Percentiles rank a stretch among this genome's conserved stretches.
These are phyloP conservation scores for Diaporthe australafricana DNA, from an alignment of 2,329 filamentous ascomycete species.

Conservation along the genomic window DNA sequence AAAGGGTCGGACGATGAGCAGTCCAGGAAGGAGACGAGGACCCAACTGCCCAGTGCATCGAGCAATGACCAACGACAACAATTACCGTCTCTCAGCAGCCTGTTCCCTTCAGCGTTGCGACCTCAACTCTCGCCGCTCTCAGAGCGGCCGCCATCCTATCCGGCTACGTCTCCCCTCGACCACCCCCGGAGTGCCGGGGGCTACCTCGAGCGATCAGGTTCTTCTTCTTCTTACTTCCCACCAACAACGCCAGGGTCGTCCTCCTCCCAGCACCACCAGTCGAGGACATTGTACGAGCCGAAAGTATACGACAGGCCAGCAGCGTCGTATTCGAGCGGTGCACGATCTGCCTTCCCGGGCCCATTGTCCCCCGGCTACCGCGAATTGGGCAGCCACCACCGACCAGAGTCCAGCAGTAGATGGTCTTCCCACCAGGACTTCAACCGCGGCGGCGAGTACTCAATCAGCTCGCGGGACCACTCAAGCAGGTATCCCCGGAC, in stretches of 20 bases:
- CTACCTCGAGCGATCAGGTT: conserved; percentile 51
- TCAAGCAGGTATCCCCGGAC: conserved; percentile 16
- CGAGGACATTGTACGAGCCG: conserved; percentile 59
- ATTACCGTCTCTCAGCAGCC: conserved; percentile 67
- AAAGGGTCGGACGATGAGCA: conserved; percentile 53
- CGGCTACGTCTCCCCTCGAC: conserved; percentile 60
- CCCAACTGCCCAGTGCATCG: conserved; percentile 32
- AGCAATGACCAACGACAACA: conserved; percentile 54
- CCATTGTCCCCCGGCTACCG: conserved; percentile 59
- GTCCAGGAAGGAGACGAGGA: conserved; percentile 48
- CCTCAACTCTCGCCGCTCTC: conserved; percentile 58
- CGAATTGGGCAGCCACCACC: conserved; percentile 50
- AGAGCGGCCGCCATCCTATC: conserved; percentile 57
- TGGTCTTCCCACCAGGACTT: conserved; percentile 56
- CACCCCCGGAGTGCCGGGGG: conserved; percentile 54
- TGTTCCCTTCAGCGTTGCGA: conserved; percentile 61
- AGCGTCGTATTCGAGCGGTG: conserved; percentile 48
- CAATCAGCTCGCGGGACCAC: conserved; percentile 55
- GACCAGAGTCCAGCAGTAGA: conserved; percentile 49
- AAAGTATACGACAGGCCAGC: conserved; percentile 55
- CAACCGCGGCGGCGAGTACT: conserved; percentile 55
- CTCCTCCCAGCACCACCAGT: conserved; percentile 48
- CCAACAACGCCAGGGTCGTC: conserved; percentile 49
- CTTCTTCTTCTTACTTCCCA: conserved; percentile 61
- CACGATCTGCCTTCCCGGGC: conserved; percentile 52